Evolutionary conservation across 345 rosid species (phyloP).

Genomic region (Citrus sinensis): DVS_A1.0 CM039167.1:9620501-9621000

Average conservation of each 20-base stretch:
- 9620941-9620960: neutral
- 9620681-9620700: conserved; percentile 20
- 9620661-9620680: too few species aligned
- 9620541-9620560: too few species aligned
- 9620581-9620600: too few species aligned
- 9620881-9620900: neutral
- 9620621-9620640: too few species aligned
- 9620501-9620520: too few species aligned
- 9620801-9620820: neutral
- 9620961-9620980: neutral
- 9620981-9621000: too few species aligned
- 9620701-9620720: conserved; percentile 25
- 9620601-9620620: too few species aligned
- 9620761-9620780: neutral
- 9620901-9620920: neutral
- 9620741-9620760: neutral
- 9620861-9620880: neutral
- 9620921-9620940: neutral
- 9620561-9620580: too few species aligned
- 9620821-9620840: neutral
- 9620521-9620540: too few species aligned
- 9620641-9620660: too few species aligned
- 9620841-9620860: neutral
- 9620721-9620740: too few species aligned
- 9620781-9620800: neutral